Evolutionary conservation across 441 rosid species (phyloP), one percentile per base, ranked within the genome.

Genomic region (Populus hybrid): DNA sequence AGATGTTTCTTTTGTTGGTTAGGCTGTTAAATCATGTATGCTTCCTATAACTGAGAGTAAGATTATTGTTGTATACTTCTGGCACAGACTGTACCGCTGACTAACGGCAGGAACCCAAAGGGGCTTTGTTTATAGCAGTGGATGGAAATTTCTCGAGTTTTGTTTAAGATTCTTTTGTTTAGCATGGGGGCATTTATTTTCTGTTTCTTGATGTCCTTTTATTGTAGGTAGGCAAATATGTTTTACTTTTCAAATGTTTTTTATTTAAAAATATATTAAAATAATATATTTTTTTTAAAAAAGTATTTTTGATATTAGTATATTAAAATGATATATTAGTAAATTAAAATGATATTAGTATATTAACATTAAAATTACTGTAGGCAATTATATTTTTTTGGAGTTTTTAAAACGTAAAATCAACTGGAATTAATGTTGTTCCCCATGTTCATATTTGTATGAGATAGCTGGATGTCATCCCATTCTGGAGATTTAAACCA

Each of bases 41-140:
- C 65, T 40, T 73, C 30, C 24, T 63, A 69, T 71, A 80, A 75
- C 80, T 64, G 75, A 80, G 42, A 75, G 78, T 32, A 23, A 74
- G 67, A 30, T 30, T 30, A 75, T 65, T 79, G 84, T 77, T 81
- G 82, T 81, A 76, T 81, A 78, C 85, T 75, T 78, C 42, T 67
- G 75, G 78, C 78, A 67, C 72, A 80, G 72, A 70, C 71, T 23
- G 59, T 42, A 69, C 78, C 35, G 50, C 81, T 61, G 81, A 68
- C 81, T 73, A 46, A 74, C 40, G 70, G 72, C 79, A 32, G 74
- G 71, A 83, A 30, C 66, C 76, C 12, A 24, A n/a, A 32, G 32
- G 63, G 72, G 57, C 69, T 67, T 73, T 36, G 67, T 79, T 77
- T 73, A 24, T 72, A 70, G 85, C 83, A 71, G 85, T 61, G 80